Percentiles rank a stretch among this genome's conserved stretches.
Conservation (phyloP, 306 rosid species). For the Quercus agrifolia region DNA sequence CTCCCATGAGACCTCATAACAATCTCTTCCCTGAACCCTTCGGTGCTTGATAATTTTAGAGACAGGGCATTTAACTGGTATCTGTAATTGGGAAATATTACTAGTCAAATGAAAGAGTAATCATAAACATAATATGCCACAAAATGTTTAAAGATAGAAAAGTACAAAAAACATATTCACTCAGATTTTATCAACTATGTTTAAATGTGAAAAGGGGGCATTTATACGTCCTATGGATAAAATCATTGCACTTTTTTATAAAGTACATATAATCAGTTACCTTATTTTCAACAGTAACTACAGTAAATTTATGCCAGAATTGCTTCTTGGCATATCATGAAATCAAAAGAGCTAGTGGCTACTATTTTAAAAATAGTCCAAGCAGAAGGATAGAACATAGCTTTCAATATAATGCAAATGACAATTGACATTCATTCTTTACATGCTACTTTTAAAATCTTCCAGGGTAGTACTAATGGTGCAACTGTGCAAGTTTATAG, state of each 20-base stretch:
- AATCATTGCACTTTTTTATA: not conserved
- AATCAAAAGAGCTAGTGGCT: not conserved
- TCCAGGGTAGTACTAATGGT: not conserved
- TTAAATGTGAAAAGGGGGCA: not conserved
- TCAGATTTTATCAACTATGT: not conserved
- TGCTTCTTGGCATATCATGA: not conserved
- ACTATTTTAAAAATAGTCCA: not conserved
- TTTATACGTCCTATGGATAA: not conserved
- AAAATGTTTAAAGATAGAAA: not conserved
- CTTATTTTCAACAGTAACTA: not conserved
- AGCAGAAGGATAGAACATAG: not conserved
- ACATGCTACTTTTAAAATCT: not conserved
- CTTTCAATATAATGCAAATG: constrained; percentile 4
- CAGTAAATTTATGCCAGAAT: not conserved
- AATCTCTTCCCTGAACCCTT: constrained; percentile 58
- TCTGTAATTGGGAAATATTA: constrained; percentile 30
- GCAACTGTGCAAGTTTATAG: not conserved
- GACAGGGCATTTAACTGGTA: constrained; percentile 69
- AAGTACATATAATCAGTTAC: not conserved
- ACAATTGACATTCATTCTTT: not conserved
- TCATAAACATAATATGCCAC: not conserved
- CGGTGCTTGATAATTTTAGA: constrained; percentile 61
- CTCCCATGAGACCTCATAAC: constrained; percentile 75
- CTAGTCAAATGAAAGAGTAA: not conserved
- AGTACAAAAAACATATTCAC: not conserved